Percentiles rank a stretch among this genome's conserved stretches.
These are phyloP conservation scores for Geotrichum klebahnii DNA, from an alignment of 1,139 yeast genomes.

Conservation along the genomic window DNA sequence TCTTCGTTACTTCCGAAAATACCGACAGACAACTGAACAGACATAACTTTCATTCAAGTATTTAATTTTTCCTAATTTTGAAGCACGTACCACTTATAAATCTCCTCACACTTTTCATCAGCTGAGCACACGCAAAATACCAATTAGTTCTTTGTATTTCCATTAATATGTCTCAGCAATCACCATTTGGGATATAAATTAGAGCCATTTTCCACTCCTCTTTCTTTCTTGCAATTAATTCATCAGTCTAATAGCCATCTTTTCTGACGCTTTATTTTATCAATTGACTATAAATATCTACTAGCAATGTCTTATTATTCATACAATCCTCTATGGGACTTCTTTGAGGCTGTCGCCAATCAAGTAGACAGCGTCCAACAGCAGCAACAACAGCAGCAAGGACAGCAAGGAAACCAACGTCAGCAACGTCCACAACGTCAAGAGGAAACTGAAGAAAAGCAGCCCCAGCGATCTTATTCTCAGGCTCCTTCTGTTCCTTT, in stretches of 20 bases:
- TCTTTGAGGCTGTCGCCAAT: slow-evolving; percentile 12
- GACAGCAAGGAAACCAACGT: background rate
- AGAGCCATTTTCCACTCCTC: background rate
- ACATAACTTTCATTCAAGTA: too few relatives aligned
- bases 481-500: too few relatives aligned
- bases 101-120: too few relatives aligned
- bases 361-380: slow-evolving; percentile 6
- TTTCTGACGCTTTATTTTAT: background rate
- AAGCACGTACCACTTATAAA: too few relatives aligned
- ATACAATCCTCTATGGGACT: slow-evolving; percentile 10
- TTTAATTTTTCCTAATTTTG: too few relatives aligned
- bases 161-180: too few relatives aligned
- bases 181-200: background rate
- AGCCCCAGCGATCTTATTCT: too few relatives aligned
- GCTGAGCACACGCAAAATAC: too few relatives aligned
- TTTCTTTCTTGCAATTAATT: background rate
- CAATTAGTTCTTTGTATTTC: background rate
- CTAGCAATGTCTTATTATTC: slow-evolving; percentile 17
- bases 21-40: too few relatives aligned
- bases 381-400: slow-evolving; percentile 10
- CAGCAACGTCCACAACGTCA: too few relatives aligned
- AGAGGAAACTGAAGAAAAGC: too few relatives aligned
- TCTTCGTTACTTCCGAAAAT: too few relatives aligned
- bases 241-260: background rate
- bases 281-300: background rate